A percentile compares a stretch with the other conserved stretches of the same genome.
phyloP scores from a whole-genome alignment of 139 green algal genomes.

The Coelastrella sp. region DNA sequence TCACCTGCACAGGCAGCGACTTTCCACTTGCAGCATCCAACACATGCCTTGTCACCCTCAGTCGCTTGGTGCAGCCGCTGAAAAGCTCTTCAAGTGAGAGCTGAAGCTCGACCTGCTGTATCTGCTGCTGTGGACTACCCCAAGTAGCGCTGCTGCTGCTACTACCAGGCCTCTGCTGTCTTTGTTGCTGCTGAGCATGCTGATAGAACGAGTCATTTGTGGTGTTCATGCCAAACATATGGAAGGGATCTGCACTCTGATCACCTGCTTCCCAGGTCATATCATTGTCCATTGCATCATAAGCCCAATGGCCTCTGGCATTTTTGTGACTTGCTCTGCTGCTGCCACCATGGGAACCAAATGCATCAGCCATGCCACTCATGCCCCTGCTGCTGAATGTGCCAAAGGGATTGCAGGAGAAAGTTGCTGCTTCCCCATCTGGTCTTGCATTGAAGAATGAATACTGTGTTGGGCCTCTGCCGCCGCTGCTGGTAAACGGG shows the following conservation, averaged over 20 bases:
- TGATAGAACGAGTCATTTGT: constrained; percentile 13
- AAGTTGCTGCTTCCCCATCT: not conserved
- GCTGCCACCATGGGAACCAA: not conserved
- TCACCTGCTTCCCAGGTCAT: constrained; percentile 17
- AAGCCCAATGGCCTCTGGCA: not conserved
- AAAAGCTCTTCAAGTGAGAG: constrained; percentile 83
- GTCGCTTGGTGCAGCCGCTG: constrained; percentile 59
- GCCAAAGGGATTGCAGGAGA: not conserved
- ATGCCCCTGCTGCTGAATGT: not conserved
- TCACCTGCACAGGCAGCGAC: constrained; percentile 55
- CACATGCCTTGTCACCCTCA: constrained; percentile 72
- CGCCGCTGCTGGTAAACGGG: not conserved
- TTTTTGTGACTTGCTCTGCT: not conserved
- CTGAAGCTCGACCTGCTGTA: constrained; percentile 55
- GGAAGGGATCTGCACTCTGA: not conserved
- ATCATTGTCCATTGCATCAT: not conserved
- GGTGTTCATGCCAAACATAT: constrained; percentile 1
- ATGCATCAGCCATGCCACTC: not conserved
- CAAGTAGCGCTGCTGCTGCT: not conserved
- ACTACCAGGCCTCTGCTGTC: constrained; percentile 39
- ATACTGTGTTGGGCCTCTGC: not conserved
- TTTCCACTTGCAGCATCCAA: constrained; percentile 60
- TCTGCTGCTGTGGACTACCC: not conserved
- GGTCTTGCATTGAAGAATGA: not conserved
- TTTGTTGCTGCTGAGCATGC: constrained; percentile 21